Conservation (phyloP, 2,329 filamentous ascomycete species). For the Trichophyton equinum region DNA sequence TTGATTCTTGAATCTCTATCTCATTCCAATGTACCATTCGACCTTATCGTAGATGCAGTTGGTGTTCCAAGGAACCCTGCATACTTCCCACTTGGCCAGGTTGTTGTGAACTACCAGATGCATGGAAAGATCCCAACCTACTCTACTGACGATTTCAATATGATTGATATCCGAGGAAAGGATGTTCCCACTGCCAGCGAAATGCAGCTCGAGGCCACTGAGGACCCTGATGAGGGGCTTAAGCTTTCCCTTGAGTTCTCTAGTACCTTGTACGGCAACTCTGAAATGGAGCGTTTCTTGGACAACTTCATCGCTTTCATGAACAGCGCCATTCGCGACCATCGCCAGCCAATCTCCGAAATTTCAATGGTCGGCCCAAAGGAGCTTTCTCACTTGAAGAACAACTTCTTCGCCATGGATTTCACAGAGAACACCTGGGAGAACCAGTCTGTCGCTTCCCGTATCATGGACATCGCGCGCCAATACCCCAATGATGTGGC, state of each 20-base stretch:
- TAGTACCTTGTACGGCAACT: conserved; percentile 14
- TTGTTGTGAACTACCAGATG: conserved; percentile 15
- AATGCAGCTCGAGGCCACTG: conserved; percentile 17
- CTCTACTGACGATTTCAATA: conserved; percentile 16
- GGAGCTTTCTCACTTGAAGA: conserved; percentile 15
- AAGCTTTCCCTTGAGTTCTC: conserved; percentile 16
- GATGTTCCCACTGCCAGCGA: conserved; percentile 18
- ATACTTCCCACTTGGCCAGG: conserved; percentile 13
- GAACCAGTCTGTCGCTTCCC: conserved; percentile 10
- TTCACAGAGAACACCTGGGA: conserved; percentile 14
- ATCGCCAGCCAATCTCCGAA: conserved; percentile 17
- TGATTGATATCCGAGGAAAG: conserved; percentile 12
- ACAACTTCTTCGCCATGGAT: conserved; percentile 13
- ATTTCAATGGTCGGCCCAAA: conserved; percentile 17
- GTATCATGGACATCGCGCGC: conserved; percentile 12
- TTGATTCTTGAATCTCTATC: conserved; percentile 11
- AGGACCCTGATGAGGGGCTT: conserved; percentile 15
- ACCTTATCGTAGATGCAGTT: conserved; percentile 13
- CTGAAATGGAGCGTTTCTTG: conserved; percentile 19
- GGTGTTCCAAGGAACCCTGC: conserved; percentile 8
- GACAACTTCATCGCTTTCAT: conserved; percentile 19
- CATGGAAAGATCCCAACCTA: conserved; percentile 17
- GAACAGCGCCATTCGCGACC: conserved; percentile 16
- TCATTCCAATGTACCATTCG: conserved; percentile 13
- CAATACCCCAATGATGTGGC: conserved; percentile 12